Base-by-base conservation (phyloP, 139 green algal species). In the Ettlia oleoabundans region DNA sequence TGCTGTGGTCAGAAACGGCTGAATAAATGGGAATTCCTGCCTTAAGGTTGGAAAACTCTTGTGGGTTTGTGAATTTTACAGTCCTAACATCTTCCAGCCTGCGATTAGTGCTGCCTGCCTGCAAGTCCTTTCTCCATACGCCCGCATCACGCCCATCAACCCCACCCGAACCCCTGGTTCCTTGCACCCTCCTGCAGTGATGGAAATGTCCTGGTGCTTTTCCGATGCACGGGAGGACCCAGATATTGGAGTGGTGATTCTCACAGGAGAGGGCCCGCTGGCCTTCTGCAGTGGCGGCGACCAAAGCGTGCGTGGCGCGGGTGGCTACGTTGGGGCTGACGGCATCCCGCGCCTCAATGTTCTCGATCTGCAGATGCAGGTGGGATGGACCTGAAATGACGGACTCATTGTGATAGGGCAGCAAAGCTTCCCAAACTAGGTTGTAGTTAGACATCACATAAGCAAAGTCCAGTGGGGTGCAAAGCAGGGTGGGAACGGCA, bases 201-300 rank as follows among this genome's bases (percentile, higher is more conserved):
- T 90, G 77, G 96, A 99, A 88, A 90, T 99, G 84, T 95, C 88
- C 0, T 84, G 86, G 80, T 98, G 96, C 86, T 96, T 99, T 71
- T 68, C 84, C 0, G 95, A 98, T 82, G 95, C 94, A 4, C 88
- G 95, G 0, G 94, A 99, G 58, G 97, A 99, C 87, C 89, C 92
- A 15, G 22, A 81, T 0, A 86, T 99, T 9, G 97, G 96, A 26
- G 97, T 96, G 37, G 90, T 99, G 80, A 94, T 99, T 35, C 88
- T 99, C 7, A 98, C 96, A 70, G 94, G 95, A 22, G 86, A 89
- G 28, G 96, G 95, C 33, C 82, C 84, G 15, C 76, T 93, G 42
- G 96, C 97, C 0, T 99, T 99, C 88, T 99, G 97, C 95, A 97
- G 92, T 75, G 97, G 97, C 38, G 97, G 97, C 22, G 97, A 99